Percentiles rank a stretch among this genome's conserved stretches.
These are phyloP conservation scores for Coemansia sp. DNA, from an alignment of 192 early-diverging fungal species.

Conservation along the genomic window DNA sequence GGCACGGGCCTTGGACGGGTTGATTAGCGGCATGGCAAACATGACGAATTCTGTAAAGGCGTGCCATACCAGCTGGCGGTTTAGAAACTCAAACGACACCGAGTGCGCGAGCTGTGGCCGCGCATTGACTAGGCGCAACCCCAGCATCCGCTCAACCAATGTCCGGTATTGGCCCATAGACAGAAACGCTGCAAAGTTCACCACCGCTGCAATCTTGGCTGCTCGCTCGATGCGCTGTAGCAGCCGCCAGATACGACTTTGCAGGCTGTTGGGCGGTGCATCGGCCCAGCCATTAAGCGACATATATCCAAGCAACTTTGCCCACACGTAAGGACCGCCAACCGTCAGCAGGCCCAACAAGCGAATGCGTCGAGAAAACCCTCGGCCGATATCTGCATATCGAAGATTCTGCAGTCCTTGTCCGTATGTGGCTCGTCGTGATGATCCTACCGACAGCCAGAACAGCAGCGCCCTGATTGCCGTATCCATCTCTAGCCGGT, in stretches of 20 bases:
- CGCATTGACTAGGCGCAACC: conserved; percentile 80
- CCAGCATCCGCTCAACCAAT: conserved; percentile 71
- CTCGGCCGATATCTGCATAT: conserved; percentile 65
- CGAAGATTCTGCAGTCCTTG: conserved; percentile 79
- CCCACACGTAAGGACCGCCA: conserved; percentile 72
- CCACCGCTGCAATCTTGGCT: conserved; percentile 59
- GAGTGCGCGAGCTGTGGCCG: conserved; percentile 69
- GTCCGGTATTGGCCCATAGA: conserved; percentile 81
- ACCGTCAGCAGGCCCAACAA: conserved; percentile 59
- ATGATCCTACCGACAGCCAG: conserved; percentile 69
- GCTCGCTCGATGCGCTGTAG: conserved; percentile 63
- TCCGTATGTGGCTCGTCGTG: conserved; percentile 74
- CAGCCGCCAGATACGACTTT: conserved; percentile 57
- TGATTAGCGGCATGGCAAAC: conserved; percentile 80
- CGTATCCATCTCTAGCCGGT: conserved; percentile 70
- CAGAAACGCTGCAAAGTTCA: conserved; percentile 85
- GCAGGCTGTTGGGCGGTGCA: conserved; percentile 53
- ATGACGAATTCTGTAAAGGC: conserved; percentile 89
- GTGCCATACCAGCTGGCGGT: conserved; percentile 91
- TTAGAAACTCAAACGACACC: conserved; percentile 90
- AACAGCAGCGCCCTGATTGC: conserved; percentile 68
- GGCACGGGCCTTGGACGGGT: conserved; percentile 46
- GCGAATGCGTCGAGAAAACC: conserved; percentile 14
- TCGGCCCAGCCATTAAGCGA: conserved; percentile 75
- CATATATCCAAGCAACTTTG: conserved; percentile 57